Base-by-base conservation (phyloP, 176 grass and related monocot species). In the Triticum dicoccoides region DNA sequence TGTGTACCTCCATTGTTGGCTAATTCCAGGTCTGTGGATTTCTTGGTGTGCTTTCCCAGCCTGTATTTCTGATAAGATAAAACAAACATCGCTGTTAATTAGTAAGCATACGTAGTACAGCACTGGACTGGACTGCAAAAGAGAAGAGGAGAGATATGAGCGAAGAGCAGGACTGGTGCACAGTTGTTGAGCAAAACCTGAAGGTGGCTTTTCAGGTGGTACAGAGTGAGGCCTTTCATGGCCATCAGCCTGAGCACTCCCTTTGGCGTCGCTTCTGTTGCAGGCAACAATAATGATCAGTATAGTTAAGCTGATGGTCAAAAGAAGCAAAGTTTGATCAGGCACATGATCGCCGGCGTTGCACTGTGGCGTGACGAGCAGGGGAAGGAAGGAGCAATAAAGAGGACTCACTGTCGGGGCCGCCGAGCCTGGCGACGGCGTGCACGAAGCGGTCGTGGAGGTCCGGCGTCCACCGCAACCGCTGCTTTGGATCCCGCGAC, bases 191-290 rank as follows among this genome's bases (percentile, higher is more conserved):
- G n/a, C 77, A 34, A 73, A 64, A 96, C 97, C 93, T 96, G 97
- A 84, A 96, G 94, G 88, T 98, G 97, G 78, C 97, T 96, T 83
- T 96, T 96, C 20, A 98, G 88, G 67, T 98, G 97, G 92, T 92
- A 98, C 27, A 96, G 65, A 1, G 92, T 96, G 77, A 96, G 88
- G 56, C 92, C 97, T 88, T 94, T 98, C 67, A 89, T 89, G 80
- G 80, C 88, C 94, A 98, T 98, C 61, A 98, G 83, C 66, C 87
- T 88, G 24, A 96, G 92, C 82, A 96, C 94, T 3, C 89, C 94
- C 88, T 98, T 98, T 13, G 97, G 96, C 25, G 96, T 96, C 3
- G 96, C 96, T 61, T 94, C 96, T 98, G 88, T 74, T 7, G 37
- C 37, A 38, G 37, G 37, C 41, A 85, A 17, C 77, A 54, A 0